Evolutionary conservation across 179 eudicot species (phyloP), one percentile per base, ranked within the genome.

Genomic region (Dionaea muscipula): DNA sequence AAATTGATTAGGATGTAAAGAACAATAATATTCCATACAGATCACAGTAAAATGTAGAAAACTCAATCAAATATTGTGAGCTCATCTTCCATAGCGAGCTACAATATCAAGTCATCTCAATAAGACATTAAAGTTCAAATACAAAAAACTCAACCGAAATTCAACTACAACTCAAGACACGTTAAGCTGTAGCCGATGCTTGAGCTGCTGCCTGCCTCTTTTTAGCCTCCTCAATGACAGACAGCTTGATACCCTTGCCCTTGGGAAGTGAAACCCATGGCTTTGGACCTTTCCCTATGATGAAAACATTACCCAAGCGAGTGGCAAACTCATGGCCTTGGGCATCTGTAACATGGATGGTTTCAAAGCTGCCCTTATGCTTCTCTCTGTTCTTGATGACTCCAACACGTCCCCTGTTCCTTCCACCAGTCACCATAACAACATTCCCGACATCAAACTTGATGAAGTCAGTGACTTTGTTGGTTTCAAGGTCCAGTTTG

Each of bases 371-470:
- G 1, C 81, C 81, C 72, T 76, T 76, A 36, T 76, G 81, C 69
- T 76, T 76, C 68, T 76, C 81, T 68, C 51, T 11, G 51, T 46
- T 46, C 51, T 46, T 46, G 26, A 46, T 46, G 24, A 46, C 26
- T 3, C 51, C 51, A 9, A 46, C 51, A 46, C 51, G 51, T 1
- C 51, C 51, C 26, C 51, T 46, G 26, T 46, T 46, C 55, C 81
- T 73, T 43, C 81, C 81, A 43, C 81, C 81, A 38, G 78, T 77
- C 60, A 77, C 81, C 81, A 77, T 77, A 1, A 73, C 81, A 53
- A 77, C 78, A 73, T 76, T 76, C 1, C 81, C 81, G 10, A 78
- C 82, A 63, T 78, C 82, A 53, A 78, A 78, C 70, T 78, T 78
- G 62, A 78, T 78, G 66, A 78, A 78, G 45, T 78, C 82, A 22